phyloP scores from a whole-genome alignment of 2,329 filamentous ascomycete genomes.

The Fusarium newnesense region DNA sequence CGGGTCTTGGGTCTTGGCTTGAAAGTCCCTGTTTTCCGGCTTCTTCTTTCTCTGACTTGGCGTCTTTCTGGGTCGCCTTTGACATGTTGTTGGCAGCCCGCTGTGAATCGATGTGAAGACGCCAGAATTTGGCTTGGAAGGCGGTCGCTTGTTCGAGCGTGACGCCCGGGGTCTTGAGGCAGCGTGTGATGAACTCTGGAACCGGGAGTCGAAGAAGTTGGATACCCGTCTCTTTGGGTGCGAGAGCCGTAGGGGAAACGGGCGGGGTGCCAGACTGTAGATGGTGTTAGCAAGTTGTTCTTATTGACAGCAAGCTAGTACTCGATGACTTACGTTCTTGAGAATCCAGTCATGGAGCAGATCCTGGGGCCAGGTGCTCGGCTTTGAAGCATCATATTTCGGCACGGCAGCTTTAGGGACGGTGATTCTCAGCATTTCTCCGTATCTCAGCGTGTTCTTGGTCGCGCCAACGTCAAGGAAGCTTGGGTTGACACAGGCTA shows the following conservation, averaged over 20 bases:
- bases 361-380: slow-evolving; percentile 54
- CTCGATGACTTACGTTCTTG: slow-evolving; percentile 50
- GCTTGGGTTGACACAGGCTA: slow-evolving; percentile 60
- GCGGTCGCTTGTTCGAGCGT: slow-evolving; percentile 53
- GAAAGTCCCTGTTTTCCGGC: slow-evolving; percentile 18
- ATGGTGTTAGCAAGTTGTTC: neutral
- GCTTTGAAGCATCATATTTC: slow-evolving; percentile 42
- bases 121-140: slow-evolving; percentile 56
- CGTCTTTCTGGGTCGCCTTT: neutral
- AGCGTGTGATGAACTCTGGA: slow-evolving; percentile 54
- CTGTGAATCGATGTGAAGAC: slow-evolving; percentile 54
- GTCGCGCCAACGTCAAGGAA: slow-evolving; percentile 55
- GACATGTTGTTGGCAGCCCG: slow-evolving; percentile 15
- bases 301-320: neutral
- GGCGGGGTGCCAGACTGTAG: slow-evolving; percentile 53
- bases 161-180: slow-evolving; percentile 51
- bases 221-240: slow-evolving; percentile 53
- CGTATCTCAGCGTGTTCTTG: slow-evolving; percentile 62
- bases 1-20: slow-evolving; percentile 46
- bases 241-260: slow-evolving; percentile 49
- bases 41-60: neutral
- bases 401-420: slow-evolving; percentile 44
- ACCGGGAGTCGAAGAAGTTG: slow-evolving; percentile 54
- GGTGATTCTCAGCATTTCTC: slow-evolving; percentile 57
- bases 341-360: slow-evolving; percentile 54